phyloP scores from a whole-genome alignment of 1,139 yeast genomes.

The Diutina pseudorugosa region DNA sequence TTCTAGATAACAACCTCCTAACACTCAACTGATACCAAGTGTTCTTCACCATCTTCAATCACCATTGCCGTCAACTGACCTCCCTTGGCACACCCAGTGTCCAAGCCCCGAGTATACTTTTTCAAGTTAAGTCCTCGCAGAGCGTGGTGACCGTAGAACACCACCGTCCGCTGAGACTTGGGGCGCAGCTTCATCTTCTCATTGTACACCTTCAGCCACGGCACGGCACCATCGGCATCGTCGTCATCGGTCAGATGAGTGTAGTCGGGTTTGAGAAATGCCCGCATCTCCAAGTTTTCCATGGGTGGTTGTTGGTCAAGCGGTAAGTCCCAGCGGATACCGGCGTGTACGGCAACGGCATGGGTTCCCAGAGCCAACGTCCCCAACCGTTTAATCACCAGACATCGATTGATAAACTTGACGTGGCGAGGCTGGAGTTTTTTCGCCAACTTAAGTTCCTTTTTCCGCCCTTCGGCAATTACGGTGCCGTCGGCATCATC shows the following conservation, averaged over 20 bases:
- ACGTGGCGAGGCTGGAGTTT: slow-evolving; percentile 49
- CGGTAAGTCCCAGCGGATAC: slow-evolving; percentile 50
- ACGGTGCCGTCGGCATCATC: background rate
- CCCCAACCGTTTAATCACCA: slow-evolving; percentile 54
- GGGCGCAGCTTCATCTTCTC: slow-evolving; percentile 26
- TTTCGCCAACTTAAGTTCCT: slow-evolving; percentile 50
- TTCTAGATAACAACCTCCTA: background rate
- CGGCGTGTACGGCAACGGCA: slow-evolving; percentile 64
- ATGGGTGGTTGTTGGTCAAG: slow-evolving; percentile 50
- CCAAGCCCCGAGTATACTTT: slow-evolving; percentile 66
- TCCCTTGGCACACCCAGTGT: slow-evolving; percentile 74
- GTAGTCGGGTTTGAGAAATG: slow-evolving; percentile 41
- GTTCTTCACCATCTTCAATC: slow-evolving; percentile 11
- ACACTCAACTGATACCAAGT: background rate
- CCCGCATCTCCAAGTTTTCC: slow-evolving; percentile 51
- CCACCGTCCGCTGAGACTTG: slow-evolving; percentile 27
- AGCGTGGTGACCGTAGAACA: slow-evolving; percentile 87
- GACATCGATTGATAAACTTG: slow-evolving; percentile 43
- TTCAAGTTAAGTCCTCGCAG: slow-evolving; percentile 56
- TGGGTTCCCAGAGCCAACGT: slow-evolving; percentile 11
- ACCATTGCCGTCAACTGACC: slow-evolving; percentile 57
- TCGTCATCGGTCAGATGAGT: slow-evolving; percentile 42
- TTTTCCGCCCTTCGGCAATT: slow-evolving; percentile 20
- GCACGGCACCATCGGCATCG: slow-evolving; percentile 32
- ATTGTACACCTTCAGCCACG: slow-evolving; percentile 61